Evolutionary conservation across 192 early-diverging fungal species (phyloP).

Genomic region (Gonapodya sp.): DNA sequence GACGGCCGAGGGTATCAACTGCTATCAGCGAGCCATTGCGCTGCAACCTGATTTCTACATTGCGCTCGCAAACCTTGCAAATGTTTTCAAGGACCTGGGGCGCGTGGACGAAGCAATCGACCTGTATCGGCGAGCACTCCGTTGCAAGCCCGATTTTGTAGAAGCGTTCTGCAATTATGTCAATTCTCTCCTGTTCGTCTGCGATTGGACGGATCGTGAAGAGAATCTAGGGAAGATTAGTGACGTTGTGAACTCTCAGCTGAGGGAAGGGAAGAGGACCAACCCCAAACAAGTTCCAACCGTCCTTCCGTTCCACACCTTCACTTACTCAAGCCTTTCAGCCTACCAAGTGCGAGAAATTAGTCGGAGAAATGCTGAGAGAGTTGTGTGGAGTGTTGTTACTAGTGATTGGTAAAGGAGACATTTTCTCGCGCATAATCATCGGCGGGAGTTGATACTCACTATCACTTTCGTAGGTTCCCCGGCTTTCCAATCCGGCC

Average conservation of each 20-base stretch:
- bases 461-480: constrained; percentile 49
- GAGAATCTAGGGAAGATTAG: constrained; percentile 62
- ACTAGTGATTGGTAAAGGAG: constrained; percentile 61
- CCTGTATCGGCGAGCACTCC: constrained; percentile 74
- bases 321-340: constrained; percentile 73
- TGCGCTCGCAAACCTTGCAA: constrained; percentile 84
- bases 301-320: constrained; percentile 89
- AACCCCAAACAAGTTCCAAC: constrained; percentile 62
- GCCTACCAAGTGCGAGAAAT: constrained; percentile 78
- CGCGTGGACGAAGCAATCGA: constrained; percentile 78
- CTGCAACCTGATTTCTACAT: constrained; percentile 82
- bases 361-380: constrained; percentile 72
- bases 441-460: constrained; percentile 65
- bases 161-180: constrained; percentile 88
- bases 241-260: constrained; percentile 69
- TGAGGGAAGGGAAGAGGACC: constrained; percentile 41
- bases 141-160: constrained; percentile 79
- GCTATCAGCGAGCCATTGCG: constrained; percentile 84
- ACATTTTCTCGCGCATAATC: constrained; percentile 75
- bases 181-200: constrained; percentile 77
- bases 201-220: constrained; percentile 78
- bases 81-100: constrained; percentile 86
- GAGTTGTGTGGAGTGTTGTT: constrained; percentile 64
- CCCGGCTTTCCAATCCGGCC: constrained; percentile 35
- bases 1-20: constrained; percentile 68